These are phyloP conservation scores for Suillus subaureus DNA, from an alignment of 768 basidiomycete species.

Conservation along the genomic window DNA sequence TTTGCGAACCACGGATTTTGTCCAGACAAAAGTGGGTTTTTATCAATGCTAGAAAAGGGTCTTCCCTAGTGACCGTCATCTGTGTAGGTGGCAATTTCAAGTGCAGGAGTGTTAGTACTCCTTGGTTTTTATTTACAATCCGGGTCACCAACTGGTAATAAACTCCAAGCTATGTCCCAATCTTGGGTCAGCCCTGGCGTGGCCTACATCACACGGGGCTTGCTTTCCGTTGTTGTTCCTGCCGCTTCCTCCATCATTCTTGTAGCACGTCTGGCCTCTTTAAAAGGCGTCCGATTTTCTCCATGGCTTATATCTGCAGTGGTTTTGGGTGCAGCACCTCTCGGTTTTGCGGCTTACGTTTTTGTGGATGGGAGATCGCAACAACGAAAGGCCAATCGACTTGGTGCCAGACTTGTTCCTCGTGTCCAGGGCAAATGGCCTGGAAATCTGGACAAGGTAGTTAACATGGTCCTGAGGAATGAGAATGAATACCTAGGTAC, in stretches of 20 bases:
- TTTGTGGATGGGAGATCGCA: constrained; percentile 14
- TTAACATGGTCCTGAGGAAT: constrained; percentile 18
- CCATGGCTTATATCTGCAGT: constrained; percentile 7
- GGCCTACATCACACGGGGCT: constrained; percentile 19
- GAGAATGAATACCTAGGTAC: constrained; percentile 40
- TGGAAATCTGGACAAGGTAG: constrained; percentile 38
- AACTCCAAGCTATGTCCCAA: neutral
- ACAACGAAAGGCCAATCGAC: constrained; percentile 20
- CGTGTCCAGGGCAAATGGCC: constrained; percentile 30
- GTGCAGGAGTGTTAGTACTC: too few species aligned
- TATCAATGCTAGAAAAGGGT: too few species aligned
- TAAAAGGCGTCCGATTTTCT: constrained; percentile 17
- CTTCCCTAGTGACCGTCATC: too few species aligned
- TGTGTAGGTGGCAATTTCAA: too few species aligned
- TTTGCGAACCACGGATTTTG: too few species aligned
- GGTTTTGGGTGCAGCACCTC: constrained; percentile 9
- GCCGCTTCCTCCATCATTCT: constrained; percentile 17
- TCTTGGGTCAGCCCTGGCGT: constrained; percentile 25
- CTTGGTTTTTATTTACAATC: too few species aligned
- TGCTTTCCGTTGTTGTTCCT: constrained; percentile 18
- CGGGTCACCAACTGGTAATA: neutral
- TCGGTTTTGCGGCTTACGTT: constrained; percentile 4
- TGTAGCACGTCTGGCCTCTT: constrained; percentile 11
- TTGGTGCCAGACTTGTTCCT: constrained; percentile 34
- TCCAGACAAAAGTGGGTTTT: too few species aligned